Base-by-base conservation (phyloP, 139 green algal genomes). In the Volvox reticuliferus region DNA sequence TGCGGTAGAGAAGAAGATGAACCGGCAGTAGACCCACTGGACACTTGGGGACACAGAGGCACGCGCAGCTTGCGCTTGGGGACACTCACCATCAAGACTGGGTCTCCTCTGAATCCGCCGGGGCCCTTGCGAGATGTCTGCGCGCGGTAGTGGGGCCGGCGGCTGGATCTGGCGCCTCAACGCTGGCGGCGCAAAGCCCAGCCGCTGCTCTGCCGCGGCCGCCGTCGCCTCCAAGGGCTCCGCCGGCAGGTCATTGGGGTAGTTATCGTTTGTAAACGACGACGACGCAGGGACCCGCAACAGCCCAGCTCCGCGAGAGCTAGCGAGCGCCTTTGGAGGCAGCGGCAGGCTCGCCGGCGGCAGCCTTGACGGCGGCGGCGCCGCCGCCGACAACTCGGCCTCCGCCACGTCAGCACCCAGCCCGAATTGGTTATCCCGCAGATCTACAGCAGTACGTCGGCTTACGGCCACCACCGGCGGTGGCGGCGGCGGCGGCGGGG, bases 381-480 rank as follows among this genome's bases (percentile, higher is more conserved):
- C 36, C n/a, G 24, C 35, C 14, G 28, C 3, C 50, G 44, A 1
- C 0, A 21, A 44, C 2, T 71, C 85, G 19, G 69, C 85, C 86
- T 90, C 86, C 22, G 86, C 86, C 86, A 90, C 73, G 71, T 90
- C 86, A 26, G 71, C 50, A 3, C 63, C 86, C 20, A 90, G n/a
- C 2, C 86, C 86, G 30, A 77, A 90, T 0, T 68, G 68, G 9
- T 71, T 37, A n/a, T 13, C 62, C 12, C 9, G 32, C 63, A 22
- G 21, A 28, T 44, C 24, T 14, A 5, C 62, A 24, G 50, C 82
- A 2, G 32, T 63, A 77, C 17, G 62, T 67, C 55, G 67, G 18
- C 2, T 50, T 33, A 18, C 16, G 16, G 33, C 28, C 82, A 9
- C 19, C 82, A 32, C 14, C n/a, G 62, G 16, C 68, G 1, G 22